Conservation (phyloP, 768 basidiomycete genomes). For the Boletus tomentosulus region DNA sequence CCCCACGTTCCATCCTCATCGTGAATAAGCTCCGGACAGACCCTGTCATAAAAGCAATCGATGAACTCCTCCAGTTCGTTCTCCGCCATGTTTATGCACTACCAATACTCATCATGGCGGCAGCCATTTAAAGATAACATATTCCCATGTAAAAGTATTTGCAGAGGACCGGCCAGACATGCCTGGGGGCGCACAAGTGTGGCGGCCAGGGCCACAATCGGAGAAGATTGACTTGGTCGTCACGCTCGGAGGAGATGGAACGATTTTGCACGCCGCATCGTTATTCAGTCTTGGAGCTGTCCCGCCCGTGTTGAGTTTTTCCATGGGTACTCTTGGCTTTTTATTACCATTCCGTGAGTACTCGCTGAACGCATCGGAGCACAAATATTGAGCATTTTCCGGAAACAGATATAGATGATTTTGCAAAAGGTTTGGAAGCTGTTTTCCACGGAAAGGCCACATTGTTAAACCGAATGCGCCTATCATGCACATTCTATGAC, state of each 20-base stretch:
- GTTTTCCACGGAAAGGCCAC: conserved; percentile 79
- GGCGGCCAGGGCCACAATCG: conserved; percentile 51
- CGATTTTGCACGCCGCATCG: conserved; percentile 89
- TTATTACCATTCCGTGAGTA: conserved; percentile 86
- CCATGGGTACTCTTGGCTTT: conserved; percentile 86
- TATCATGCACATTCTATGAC: conserved; percentile 77
- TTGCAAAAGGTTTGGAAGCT: conserved; percentile 72
- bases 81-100: neutral
- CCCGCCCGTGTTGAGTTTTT: conserved; percentile 71
- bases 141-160: conserved; percentile 60
- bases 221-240: conserved; percentile 81
- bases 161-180: conserved; percentile 66
- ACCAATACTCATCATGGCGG: neutral
- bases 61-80: conserved; percentile 65
- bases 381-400: conserved; percentile 1
- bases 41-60: conserved; percentile 71
- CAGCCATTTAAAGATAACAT: conserved; percentile 55
- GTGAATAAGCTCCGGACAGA: conserved; percentile 80
- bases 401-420: conserved; percentile 78
- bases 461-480: conserved; percentile 83
- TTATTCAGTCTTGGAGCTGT: conserved; percentile 88
- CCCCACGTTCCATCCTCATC: conserved; percentile 64
- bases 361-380: neutral
- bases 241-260: conserved; percentile 92
- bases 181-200: conserved; percentile 58